Evolutionary conservation across 2,329 filamentous ascomycete species (phyloP).

Genomic region (Daldinia sp.): DNA sequence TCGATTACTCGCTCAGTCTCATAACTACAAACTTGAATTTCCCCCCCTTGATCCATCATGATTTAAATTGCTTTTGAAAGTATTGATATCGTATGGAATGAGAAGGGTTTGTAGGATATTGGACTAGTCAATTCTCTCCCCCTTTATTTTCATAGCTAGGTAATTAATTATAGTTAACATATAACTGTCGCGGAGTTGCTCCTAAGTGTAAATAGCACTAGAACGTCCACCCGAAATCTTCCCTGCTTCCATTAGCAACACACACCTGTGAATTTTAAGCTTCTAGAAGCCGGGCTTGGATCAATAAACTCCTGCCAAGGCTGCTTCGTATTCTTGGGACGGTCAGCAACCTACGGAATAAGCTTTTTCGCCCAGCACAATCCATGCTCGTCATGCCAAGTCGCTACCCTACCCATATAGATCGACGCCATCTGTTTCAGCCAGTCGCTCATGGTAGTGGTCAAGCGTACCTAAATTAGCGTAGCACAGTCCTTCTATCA

Average conservation of each 20-base stretch:
- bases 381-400: background rate
- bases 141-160: background rate
- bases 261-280: background rate
- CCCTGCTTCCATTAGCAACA: too few relatives aligned
- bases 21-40: background rate
- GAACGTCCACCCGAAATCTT: too few relatives aligned
- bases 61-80: background rate
- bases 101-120: background rate
- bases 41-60: background rate
- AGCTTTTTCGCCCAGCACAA: background rate
- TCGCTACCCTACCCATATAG: background rate
- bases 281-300: constrained; percentile 1
- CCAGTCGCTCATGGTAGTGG: background rate
- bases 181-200: background rate
- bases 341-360: background rate
- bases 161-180: constrained; percentile 9
- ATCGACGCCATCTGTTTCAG: constrained; percentile 20
- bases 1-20: background rate
- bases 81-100: background rate
- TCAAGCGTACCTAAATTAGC: background rate
- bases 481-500: too few relatives aligned
- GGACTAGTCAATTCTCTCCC: background rate
- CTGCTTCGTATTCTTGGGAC: background rate
- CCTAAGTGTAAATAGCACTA: too few relatives aligned
- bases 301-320: background rate